Base-by-base conservation (phyloP, 441 rosid genomes). In the Mallotus repandus region DNA sequence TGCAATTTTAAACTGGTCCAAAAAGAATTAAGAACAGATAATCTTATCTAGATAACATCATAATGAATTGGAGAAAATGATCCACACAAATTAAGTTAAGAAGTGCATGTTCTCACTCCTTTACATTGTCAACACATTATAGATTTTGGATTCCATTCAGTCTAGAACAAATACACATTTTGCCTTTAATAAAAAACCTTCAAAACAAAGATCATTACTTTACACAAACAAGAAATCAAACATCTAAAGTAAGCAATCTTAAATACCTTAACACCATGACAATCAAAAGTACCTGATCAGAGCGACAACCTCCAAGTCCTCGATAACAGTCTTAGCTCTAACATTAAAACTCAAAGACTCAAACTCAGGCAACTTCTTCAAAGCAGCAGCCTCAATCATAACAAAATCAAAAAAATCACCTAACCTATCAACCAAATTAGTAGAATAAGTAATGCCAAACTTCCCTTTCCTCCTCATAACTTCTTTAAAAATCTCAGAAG, bases 341-440 rank as follows among this genome's bases (percentile, higher is more conserved):
- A 76, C 75, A 68, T 89, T 86, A 62, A 92, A 92, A 13, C 88
- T 84, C 3, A 80, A 84, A 43, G 74, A 57, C 35, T 79, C 70
- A 74, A 76, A 95, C 72, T 88, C 90, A 32, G 89, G 89, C 63
- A 72, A 60, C 54, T 70, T 84, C 83, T 91, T 89, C 88, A 92
- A 72, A 14, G 89, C 81, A n/a, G 96, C 98, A 21, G 98, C 97
- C 74, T 91, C 84, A 41, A 92, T 85, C 97, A 95, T 89, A 48
- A 89, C 84, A 68, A 84, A 78, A 73, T 91, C 99, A 54, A 91
- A 77, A 71, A 89, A 95, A 45, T 78, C 87, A 55, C 84, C 77
- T 78, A 91, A 71, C 72, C 85, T 80, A 52, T 71, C 74, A 16
- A 83, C 85, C 79, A 95, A 81, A 83, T 89, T 95, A 16, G 89